Evolutionary conservation across 768 basidiomycete genomes (phyloP).

Genomic region (Mycena amicta): DNA sequence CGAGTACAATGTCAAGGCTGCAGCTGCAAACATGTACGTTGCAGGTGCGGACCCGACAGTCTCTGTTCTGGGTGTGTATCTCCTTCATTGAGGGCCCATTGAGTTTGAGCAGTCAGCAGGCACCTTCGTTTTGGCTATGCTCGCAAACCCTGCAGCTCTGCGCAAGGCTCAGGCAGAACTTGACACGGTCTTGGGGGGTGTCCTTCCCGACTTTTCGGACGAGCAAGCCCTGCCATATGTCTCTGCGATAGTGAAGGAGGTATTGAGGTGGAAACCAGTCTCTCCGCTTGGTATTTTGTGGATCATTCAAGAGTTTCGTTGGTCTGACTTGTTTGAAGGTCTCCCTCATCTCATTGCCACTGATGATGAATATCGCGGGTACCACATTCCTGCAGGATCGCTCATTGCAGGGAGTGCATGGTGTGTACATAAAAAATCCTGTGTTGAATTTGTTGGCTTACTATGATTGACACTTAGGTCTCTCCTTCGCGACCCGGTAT

Average conservation of each 20-base stretch:
- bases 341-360: constrained; percentile 7
- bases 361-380: constrained; percentile 20
- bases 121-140: constrained; percentile 15
- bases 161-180: constrained; percentile 11
- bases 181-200: constrained; percentile 4
- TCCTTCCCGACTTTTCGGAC: constrained; percentile 11
- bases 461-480: too few species aligned
- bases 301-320: background rate
- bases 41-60: too few species aligned
- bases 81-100: too few species aligned
- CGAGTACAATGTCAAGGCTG: too few species aligned
- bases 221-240: constrained; percentile 26
- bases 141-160: background rate
- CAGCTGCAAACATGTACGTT: too few species aligned
- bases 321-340: background rate
- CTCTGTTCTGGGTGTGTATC: too few species aligned
- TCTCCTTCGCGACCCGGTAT: too few species aligned
- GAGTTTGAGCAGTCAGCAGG: too few species aligned
- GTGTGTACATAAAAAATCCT: too few species aligned
- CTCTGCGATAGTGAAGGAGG: constrained; percentile 27
- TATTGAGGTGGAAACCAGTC: constrained; percentile 26
- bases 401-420: too few species aligned
- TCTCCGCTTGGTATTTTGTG: constrained; percentile 20
- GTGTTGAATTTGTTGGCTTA: too few species aligned
- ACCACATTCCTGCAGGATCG: constrained; percentile 14